A percentile compares a stretch with the other conserved stretches of the same genome.
These are phyloP conservation scores for Eudorina sp. DNA, from an alignment of 139 green algal species.

Conservation along the genomic window DNA sequence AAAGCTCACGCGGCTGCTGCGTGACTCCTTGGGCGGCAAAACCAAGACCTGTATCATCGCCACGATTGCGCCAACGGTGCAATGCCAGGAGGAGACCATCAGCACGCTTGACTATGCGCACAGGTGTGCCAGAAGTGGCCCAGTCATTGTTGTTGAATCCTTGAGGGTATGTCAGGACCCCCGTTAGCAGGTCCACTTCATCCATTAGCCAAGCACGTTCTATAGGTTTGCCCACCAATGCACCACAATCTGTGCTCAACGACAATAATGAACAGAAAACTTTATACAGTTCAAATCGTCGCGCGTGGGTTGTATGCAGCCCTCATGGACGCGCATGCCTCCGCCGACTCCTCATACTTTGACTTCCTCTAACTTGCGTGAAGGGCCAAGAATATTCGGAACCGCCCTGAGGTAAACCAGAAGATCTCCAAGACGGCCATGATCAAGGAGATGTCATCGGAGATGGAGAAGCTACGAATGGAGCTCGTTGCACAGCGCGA, in stretches of 20 bases:
- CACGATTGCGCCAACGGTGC: constrained; percentile 93
- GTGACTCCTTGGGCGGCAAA: constrained; percentile 92
- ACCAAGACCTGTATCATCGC: constrained; percentile 98
- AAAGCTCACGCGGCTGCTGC: constrained; percentile 98
- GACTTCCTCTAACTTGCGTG: neutral
- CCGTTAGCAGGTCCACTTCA: too few species aligned
- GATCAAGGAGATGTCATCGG: constrained; percentile 94
- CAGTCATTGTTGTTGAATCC: too few species aligned
- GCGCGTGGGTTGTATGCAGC: neutral
- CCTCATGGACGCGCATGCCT: neutral
- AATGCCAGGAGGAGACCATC: constrained; percentile 95
- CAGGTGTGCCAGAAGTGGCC: too few species aligned
- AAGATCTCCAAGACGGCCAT: constrained; percentile 77
- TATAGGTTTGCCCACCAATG: neutral
- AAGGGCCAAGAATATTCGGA: constrained; percentile 97
- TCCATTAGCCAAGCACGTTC: too few species aligned
- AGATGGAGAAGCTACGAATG: constrained; percentile 96
- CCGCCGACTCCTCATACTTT: neutral
- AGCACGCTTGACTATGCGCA: constrained; percentile 98
- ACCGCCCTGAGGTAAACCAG: constrained; percentile 96
- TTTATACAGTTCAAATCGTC: neutral
- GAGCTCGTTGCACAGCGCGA: constrained; percentile 86
- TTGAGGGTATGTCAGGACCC: too few species aligned
- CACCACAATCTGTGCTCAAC: too few species aligned
- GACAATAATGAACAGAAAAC: too few species aligned